Evolutionary conservation across 2,329 filamentous ascomycete genomes (phyloP).

Genomic region (Bipolaris bicolor): DNA sequence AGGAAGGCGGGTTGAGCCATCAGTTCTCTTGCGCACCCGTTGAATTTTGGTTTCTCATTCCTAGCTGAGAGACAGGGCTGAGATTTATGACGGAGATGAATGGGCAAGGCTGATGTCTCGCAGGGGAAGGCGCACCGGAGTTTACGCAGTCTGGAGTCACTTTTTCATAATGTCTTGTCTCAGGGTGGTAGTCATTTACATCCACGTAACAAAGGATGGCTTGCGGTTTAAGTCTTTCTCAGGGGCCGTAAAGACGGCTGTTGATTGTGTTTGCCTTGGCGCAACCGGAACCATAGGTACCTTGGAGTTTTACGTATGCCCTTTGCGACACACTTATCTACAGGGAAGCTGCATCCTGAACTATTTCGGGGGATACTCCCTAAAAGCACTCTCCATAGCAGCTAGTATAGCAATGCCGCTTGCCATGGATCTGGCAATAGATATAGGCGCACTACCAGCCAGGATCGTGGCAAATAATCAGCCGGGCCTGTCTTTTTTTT

Average conservation of each 20-base stretch:
- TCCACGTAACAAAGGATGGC: background rate
- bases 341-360: background rate
- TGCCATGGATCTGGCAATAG: background rate
- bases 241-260: background rate
- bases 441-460: background rate
- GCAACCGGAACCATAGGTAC: background rate
- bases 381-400: background rate
- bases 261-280: background rate
- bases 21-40: background rate
- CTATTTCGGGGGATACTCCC: background rate
- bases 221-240: background rate
- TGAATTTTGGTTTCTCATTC: background rate
- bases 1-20: constrained; percentile 1
- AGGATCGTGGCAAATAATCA: background rate
- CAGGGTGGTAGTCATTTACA: background rate
- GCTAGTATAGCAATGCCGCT: background rate
- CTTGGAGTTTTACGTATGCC: background rate
- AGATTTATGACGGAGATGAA: background rate
- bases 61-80: background rate
- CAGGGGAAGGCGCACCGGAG: background rate
- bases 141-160: background rate
- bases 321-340: background rate
- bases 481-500: too few relatives aligned
- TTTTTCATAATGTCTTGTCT: background rate
- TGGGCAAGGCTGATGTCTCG: background rate